Base-by-base conservation (phyloP, 768 basidiomycete species). In the Trametes sanguinea region DNA sequence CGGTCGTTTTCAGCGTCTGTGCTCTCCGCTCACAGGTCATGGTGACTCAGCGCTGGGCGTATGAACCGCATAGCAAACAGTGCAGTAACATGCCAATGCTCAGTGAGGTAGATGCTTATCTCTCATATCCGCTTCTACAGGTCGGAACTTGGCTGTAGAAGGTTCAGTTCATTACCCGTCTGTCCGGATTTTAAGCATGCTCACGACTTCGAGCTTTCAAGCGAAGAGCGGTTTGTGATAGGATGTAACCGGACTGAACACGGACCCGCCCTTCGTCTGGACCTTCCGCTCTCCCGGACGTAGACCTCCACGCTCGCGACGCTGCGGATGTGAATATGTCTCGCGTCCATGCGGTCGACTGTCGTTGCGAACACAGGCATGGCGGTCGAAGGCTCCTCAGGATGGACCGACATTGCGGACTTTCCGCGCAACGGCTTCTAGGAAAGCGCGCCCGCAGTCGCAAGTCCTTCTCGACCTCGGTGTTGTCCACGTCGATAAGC, bases 281-380 rank as follows among this genome's bases (percentile, higher is more conserved):
- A 43, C 48, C 57, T 58, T 44, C 57, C 57, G 48, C 30, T 58
- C 42, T 44, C 9, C 29, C 30, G 57, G 57, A 51, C 11, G n/a
- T 10, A 42, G 40, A 40, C 8, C 35, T 40, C 39, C 50, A 51
- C 57, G 50, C 48, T 37, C 40, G 40, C 48, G 43, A 40, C 14
- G 8, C 16, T 8, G 39, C 11, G 8, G 57, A 51, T 58, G 57
- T 32, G 57, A 58, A 44, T 22, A 9, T 2, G 3, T 57, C 57
- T 51, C 57, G 57, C 57, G n/a, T 16, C 57, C 57, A 58, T 58
- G 57, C 48, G 57, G 57, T 51, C 57, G 11, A 17, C 37, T 22
- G 22, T 35, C 39, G 30, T n/a, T 37, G 33, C 17, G 11, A 14
- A 9, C 10, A 32, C 54, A 45, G 32, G 8, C 45, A 17, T 37